Base-by-base conservation (phyloP, 2,329 filamentous ascomycete species). In the Albifimbria verrucaria region DNA sequence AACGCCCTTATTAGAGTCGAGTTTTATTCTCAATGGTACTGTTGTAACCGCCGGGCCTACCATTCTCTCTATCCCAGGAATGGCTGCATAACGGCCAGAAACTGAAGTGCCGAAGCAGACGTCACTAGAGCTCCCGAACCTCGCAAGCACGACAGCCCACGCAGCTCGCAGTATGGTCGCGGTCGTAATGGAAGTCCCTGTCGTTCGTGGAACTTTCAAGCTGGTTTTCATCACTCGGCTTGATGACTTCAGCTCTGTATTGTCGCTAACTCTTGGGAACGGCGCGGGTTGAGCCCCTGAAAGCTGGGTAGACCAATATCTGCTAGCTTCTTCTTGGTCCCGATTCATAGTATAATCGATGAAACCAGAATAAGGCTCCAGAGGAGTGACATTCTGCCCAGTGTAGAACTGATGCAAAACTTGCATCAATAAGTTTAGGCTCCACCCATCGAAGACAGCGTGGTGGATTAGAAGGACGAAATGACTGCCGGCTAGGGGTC, bases 371-470 rank as follows among this genome's bases (percentile, higher is more conserved):
- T 75, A 76, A 7, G 49, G 44, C 7, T 50, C 4, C 7, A 43
- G 68, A 47, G 11, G 47, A 36, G 41, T 15, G 24, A 28, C 7
- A 17, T 41, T 17, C 42, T n/a, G 22, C 18, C 20, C 39, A 17
- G 24, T 46, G 32, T 60, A 60, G 5, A 51, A 52, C 11, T 48
- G 39, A 15, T 41, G 22, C 2, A 59, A 32, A 2, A 50, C 28
- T 17, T 55, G 48, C 22, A 62, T 51, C 15, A 63, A 57, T 3
- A 77, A 59, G 2, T 71, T 70, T 70, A 77, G 73, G 1, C 71
- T 74, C 73, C 77, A 79, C 15, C 77, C 78, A 48, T 82, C 79
- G 52, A 80, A 82, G 1, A 79, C 62, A 15, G 72, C 71, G 55
- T 81, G 78, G 23, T 64, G 62, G n/a, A 56, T 51, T 3, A 53